Evolutionary conservation across 352 stramenopile genomes (phyloP).

Genomic region (Pythium oligandrum): DNA sequence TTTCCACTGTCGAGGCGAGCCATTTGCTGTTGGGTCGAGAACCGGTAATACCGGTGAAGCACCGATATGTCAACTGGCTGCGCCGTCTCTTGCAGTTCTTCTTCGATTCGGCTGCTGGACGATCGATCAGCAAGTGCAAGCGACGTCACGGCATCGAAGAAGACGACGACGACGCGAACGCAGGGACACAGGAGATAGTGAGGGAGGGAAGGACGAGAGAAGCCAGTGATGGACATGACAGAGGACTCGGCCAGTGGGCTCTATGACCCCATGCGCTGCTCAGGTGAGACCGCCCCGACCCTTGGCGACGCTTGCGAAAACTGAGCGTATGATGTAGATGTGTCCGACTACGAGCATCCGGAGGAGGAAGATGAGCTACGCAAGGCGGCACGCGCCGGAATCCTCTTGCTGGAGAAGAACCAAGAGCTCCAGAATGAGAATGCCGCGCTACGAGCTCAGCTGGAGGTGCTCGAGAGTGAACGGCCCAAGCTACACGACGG

Average conservation of each 20-base stretch:
- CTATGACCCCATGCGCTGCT: slow-evolving; percentile 1
- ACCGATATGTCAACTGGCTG: background rate
- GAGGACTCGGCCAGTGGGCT: slow-evolving; percentile 1
- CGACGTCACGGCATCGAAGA: background rate
- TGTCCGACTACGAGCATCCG: slow-evolving; percentile 22
- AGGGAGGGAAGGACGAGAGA: slow-evolving; percentile 3
- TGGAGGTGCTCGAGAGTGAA: slow-evolving; percentile 48
- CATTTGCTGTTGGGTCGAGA: slow-evolving; percentile 2
- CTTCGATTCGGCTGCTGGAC: too few species aligned
- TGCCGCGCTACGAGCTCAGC: slow-evolving; percentile 45
- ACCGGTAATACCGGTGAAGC: slow-evolving; percentile 5
- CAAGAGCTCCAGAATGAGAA: slow-evolving; percentile 61
- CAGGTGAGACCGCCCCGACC: background rate
- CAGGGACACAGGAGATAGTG: background rate
- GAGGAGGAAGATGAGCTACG: slow-evolving; percentile 57
- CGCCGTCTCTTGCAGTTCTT: too few species aligned
- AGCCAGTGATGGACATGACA: slow-evolving; percentile 1
- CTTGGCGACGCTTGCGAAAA: too few species aligned
- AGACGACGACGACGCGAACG: slow-evolving; percentile 2
- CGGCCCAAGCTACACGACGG: slow-evolving; percentile 35
- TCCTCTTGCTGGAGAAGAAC: slow-evolving; percentile 72
- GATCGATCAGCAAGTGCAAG: too few species aligned
- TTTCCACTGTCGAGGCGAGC: slow-evolving; percentile 5
- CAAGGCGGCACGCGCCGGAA: slow-evolving; percentile 60
- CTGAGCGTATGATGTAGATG: background rate